Conservation (phyloP, 768 basidiomycete species). For the Lactarius tabidus region DNA sequence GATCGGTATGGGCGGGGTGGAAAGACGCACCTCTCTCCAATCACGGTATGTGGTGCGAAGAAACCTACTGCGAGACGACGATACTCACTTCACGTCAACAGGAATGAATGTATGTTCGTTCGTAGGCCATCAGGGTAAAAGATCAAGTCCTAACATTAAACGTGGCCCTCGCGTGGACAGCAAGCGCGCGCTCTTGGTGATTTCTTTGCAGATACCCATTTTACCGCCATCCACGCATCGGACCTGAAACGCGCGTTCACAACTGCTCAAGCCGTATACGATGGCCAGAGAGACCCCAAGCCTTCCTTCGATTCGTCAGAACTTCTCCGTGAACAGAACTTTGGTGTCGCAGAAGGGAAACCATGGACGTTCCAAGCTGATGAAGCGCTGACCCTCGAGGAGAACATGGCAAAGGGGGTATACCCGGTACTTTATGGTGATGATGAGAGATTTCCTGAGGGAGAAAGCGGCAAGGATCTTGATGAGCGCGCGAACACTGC, state of each 20-base stretch:
- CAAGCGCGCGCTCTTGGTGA: slow-evolving; percentile 46
- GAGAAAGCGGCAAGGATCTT: slow-evolving; percentile 69
- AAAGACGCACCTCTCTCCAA: slow-evolving; percentile 69
- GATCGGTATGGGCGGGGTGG: slow-evolving; percentile 68
- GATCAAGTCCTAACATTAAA: not conserved
- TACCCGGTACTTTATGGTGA: slow-evolving; percentile 49
- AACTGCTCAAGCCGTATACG: slow-evolving; percentile 56
- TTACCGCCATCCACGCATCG: slow-evolving; percentile 62
- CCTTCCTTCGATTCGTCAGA: slow-evolving; percentile 45
- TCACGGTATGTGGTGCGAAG: slow-evolving; percentile 48
- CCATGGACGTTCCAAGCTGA: slow-evolving; percentile 37
- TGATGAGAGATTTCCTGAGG: slow-evolving; percentile 56
- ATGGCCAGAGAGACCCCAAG: slow-evolving; percentile 44
- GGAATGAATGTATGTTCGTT: slow-evolving; percentile 34
- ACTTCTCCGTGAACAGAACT: slow-evolving; percentile 63
- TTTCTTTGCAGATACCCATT: slow-evolving; percentile 43
- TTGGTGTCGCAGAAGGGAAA: slow-evolving; percentile 67
- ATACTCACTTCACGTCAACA: slow-evolving; percentile 7
- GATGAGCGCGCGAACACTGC: slow-evolving; percentile 48
- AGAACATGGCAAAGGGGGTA: slow-evolving; percentile 48
- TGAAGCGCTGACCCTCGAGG: slow-evolving; percentile 32
- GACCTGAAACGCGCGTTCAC: slow-evolving; percentile 58
- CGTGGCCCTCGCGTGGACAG: slow-evolving; percentile 18
- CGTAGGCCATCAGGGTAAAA: not conserved
- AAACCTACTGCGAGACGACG: not conserved